Evolutionary conservation across 2,329 filamentous ascomycete genomes (phyloP).

Genomic region (Talaromyces sp.): DNA sequence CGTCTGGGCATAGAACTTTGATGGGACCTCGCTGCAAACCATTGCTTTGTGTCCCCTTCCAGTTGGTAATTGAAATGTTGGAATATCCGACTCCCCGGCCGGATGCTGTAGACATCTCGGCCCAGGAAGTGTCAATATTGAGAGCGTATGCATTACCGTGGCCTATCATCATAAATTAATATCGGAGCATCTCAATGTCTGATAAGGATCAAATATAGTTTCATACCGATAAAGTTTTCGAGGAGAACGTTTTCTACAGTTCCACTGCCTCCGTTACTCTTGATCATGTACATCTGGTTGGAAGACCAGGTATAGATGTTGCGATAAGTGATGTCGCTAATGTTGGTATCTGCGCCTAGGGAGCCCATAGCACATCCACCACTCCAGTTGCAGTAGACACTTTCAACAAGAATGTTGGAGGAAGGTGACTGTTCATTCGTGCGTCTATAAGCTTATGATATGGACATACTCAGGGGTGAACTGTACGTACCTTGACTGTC

Average conservation of each 20-base stretch:
- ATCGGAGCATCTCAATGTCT: background rate
- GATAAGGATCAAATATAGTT: background rate
- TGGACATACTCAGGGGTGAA: background rate
- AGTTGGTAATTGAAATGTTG: conserved; percentile 55
- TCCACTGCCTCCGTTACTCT: conserved; percentile 57
- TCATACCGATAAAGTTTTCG: conserved; percentile 53
- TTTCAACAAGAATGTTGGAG: conserved; percentile 56
- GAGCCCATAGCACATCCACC: conserved; percentile 59
- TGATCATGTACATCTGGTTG: conserved; percentile 64
- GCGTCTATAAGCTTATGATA: background rate
- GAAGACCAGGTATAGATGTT: conserved; percentile 58
- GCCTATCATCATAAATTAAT: conserved; percentile 30
- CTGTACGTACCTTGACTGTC: conserved; percentile 47
- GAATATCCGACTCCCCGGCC: conserved; percentile 53
- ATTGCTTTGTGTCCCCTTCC: conserved; percentile 53
- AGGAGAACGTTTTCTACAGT: conserved; percentile 50
- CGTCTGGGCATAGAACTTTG: conserved; percentile 51
- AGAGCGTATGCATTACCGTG: conserved; percentile 58
- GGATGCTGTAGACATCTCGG: conserved; percentile 36
- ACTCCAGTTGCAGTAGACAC: conserved; percentile 60
- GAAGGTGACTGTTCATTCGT: conserved; percentile 42
- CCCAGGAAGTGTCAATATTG: conserved; percentile 56
- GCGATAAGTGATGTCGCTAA: conserved; percentile 53
- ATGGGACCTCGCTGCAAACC: conserved; percentile 53
- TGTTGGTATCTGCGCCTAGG: conserved; percentile 47